These are phyloP conservation scores for Ascochyta koolunga DNA, from an alignment of 2,329 filamentous ascomycete species.

Conservation along the genomic window DNA sequence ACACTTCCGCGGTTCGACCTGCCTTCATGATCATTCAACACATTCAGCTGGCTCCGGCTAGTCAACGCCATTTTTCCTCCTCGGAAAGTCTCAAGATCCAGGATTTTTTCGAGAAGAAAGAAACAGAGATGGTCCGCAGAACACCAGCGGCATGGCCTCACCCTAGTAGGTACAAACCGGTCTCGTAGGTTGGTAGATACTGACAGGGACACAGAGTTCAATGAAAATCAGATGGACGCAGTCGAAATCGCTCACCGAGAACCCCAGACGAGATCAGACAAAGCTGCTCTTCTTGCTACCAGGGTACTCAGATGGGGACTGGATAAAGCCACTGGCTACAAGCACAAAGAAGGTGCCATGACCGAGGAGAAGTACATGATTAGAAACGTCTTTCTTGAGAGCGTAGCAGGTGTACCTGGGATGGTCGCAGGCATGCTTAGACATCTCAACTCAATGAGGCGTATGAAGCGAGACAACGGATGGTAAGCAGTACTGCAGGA, in stretches of 20 bases:
- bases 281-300: conserved; percentile 77
- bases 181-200: neutral
- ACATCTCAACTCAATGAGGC: conserved; percentile 81
- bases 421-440: conserved; percentile 97
- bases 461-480: conserved; percentile 91
- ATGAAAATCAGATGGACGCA: conserved; percentile 75
- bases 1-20: conserved; percentile 42
- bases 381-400: conserved; percentile 91
- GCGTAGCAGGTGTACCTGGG: conserved; percentile 90
- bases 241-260: conserved; percentile 79
- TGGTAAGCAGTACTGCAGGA: conserved; percentile 57
- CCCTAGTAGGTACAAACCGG: conserved; percentile 43
- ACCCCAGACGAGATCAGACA: conserved; percentile 75
- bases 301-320: conserved; percentile 78
- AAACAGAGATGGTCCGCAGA: conserved; percentile 52
- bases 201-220: conserved; percentile 61
- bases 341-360: conserved; percentile 73
- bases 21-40: conserved; percentile 42
- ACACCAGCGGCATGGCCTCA: conserved; percentile 58
- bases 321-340: conserved; percentile 81
- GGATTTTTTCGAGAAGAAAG: conserved; percentile 55
- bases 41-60: conserved; percentile 20
- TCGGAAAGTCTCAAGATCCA: conserved; percentile 43
- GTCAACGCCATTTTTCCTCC: conserved; percentile 51
- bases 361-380: conserved; percentile 89